Percentiles rank a stretch among this genome's conserved stretches.
These are phyloP conservation scores for Hemisphaericaspora nanyangensis DNA, from an alignment of 805 yeast species.

Conservation along the genomic window DNA sequence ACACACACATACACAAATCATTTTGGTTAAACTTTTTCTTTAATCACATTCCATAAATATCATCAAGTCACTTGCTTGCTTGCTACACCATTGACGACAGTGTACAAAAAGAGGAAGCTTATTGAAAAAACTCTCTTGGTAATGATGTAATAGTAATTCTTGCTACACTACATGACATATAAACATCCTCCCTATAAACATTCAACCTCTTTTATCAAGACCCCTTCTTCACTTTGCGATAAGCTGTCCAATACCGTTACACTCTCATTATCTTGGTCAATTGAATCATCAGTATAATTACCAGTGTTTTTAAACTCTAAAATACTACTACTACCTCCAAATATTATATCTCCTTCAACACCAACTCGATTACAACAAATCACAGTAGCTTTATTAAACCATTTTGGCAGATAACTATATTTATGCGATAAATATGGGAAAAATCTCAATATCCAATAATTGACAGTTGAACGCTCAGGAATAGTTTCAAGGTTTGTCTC, in stretches of 20 bases:
- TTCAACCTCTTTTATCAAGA: slow-evolving; percentile 56
- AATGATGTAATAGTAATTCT: background rate
- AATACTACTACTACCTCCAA: slow-evolving; percentile 58
- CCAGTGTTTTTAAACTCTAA: slow-evolving; percentile 49
- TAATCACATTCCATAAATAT: background rate
- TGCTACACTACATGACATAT: background rate
- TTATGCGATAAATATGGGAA: slow-evolving; percentile 53
- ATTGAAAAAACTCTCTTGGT: background rate
- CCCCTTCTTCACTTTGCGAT: slow-evolving; percentile 64
- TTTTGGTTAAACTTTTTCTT: background rate
- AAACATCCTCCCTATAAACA: background rate
- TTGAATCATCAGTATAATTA: slow-evolving; percentile 16
- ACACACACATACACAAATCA: background rate
- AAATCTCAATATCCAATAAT: slow-evolving; percentile 75
- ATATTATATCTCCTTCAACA: slow-evolving; percentile 62
- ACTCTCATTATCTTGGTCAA: slow-evolving; percentile 45
- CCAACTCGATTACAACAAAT: slow-evolving; percentile 74
- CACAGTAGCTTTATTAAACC: slow-evolving; percentile 27
- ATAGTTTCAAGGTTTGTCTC: slow-evolving; percentile 2
- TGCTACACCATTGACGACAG: too few species aligned
- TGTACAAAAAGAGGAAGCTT: too few species aligned
- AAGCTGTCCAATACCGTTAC: slow-evolving; percentile 53
- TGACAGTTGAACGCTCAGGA: slow-evolving; percentile 49
- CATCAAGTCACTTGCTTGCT: too few species aligned
- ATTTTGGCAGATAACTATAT: slow-evolving; percentile 19